Evolutionary conservation across 139 green algal species (phyloP).

Genomic region (Ettlia oleoabundans): DNA sequence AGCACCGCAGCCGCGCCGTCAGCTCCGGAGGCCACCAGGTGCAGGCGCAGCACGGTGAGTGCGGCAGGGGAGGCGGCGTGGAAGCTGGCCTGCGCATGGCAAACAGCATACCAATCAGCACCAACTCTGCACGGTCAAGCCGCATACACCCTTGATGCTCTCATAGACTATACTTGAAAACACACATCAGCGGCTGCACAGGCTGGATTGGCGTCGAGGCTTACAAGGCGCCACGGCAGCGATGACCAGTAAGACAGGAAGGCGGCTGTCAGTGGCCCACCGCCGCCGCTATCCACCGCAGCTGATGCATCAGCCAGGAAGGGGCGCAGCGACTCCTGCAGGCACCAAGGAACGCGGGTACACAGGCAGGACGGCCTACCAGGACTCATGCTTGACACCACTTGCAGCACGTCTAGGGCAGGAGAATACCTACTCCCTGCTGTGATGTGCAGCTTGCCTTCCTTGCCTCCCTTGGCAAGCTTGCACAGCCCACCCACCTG

Average conservation of each 20-base stretch:
- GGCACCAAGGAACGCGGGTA: background rate
- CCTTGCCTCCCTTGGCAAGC: background rate
- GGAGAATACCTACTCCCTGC: too few relatives aligned
- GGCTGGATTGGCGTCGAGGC: background rate
- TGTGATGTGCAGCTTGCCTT: too few relatives aligned
- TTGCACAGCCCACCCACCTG: conserved; percentile 2
- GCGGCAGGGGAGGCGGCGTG: conserved; percentile 14
- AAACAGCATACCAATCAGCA: too few relatives aligned
- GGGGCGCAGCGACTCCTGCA: conserved; percentile 14
- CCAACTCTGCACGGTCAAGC: too few relatives aligned
- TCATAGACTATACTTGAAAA: too few relatives aligned
- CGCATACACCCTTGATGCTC: too few relatives aligned
- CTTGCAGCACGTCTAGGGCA: too few relatives aligned
- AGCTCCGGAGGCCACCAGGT: background rate
- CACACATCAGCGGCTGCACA: background rate
- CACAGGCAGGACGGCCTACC: background rate
- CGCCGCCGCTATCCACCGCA: background rate
- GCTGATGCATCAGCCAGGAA: conserved; percentile 11
- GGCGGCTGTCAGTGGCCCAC: background rate
- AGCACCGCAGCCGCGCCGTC: conserved; percentile 27
- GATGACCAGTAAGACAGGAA: conserved; percentile 36
- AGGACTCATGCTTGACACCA: background rate
- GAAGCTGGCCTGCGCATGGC: conserved; percentile 28
- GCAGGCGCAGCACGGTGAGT: conserved; percentile 24
- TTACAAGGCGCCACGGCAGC: conserved; percentile 22